A percentile compares a stretch with the other conserved stretches of the same genome.
These are phyloP conservation scores for Ascochyta lentis DNA, from an alignment of 2,329 filamentous ascomycete genomes.

Conservation along the genomic window DNA sequence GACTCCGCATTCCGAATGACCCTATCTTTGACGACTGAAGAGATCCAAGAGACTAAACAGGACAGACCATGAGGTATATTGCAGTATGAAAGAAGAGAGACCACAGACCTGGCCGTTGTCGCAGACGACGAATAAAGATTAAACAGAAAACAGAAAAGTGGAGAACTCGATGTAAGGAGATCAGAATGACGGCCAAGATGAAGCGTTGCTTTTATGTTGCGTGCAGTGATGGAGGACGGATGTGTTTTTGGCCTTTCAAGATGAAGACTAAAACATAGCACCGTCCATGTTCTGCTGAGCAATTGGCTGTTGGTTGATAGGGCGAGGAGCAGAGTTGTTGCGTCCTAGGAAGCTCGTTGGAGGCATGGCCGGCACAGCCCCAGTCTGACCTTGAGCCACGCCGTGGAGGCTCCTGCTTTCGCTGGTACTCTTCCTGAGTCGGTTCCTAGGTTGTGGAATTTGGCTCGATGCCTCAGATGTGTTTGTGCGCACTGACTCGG, in stretches of 20 bases:
- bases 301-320: conserved; percentile 28
- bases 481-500: conserved; percentile 48
- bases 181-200: not conserved
- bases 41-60: conserved; percentile 9
- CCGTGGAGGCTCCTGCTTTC: conserved; percentile 58
- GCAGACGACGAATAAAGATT: conserved; percentile 22
- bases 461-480: conserved; percentile 54
- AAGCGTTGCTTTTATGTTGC: not conserved
- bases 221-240: not conserved
- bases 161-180: not conserved
- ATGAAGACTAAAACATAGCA: conserved; percentile 42
- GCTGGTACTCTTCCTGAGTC: conserved; percentile 58
- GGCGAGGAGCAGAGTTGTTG: conserved; percentile 41
- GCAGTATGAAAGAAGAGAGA: conserved; percentile 26
- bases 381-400: conserved; percentile 43
- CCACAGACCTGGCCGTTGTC: conserved; percentile 24
- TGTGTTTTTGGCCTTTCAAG: not conserved
- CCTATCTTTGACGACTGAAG: conserved; percentile 6
- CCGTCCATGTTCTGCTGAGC: conserved; percentile 43
- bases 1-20: conserved; percentile 11
- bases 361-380: conserved; percentile 40
- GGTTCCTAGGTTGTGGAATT: conserved; percentile 44
- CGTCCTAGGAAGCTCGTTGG: conserved; percentile 31
- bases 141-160: conserved; percentile 18
- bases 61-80: conserved; percentile 43